Evolutionary conservation across 495 filamentous ascomycete species (phyloP).

Genomic region (Penicillium chermesinum): DNA sequence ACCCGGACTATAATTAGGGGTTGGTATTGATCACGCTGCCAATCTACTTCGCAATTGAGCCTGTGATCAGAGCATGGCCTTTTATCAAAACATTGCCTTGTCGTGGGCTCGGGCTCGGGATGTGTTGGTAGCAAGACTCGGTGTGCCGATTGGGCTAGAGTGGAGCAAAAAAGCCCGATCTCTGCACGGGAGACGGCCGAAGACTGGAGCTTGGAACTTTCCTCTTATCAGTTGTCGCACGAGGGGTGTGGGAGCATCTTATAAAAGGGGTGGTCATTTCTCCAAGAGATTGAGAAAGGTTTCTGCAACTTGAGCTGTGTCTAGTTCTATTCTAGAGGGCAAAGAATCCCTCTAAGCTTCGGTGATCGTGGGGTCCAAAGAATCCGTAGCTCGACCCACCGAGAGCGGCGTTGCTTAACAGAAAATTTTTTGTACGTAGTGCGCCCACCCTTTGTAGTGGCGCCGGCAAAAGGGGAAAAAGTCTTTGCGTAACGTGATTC

Average conservation of each 20-base stretch:
- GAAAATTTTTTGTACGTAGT: neutral
- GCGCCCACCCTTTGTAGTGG: slow-evolving; percentile 1
- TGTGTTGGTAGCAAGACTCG: slow-evolving; percentile 12
- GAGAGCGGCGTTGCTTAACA: neutral
- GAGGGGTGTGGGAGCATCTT: neutral
- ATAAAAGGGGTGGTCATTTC: neutral
- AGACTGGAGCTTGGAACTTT: neutral
- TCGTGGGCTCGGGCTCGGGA: slow-evolving; percentile 20
- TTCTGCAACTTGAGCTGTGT: neutral
- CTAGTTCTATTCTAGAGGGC: too few species aligned
- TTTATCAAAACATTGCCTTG: too few species aligned
- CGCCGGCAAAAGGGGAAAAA: neutral
- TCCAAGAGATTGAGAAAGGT: neutral
- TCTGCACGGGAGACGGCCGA: slow-evolving; percentile 22
- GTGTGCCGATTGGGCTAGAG: slow-evolving; percentile 26
- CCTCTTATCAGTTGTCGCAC: slow-evolving; percentile 11
- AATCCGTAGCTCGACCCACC: neutral
- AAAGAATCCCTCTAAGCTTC: too few species aligned
- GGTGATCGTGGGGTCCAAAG: too few species aligned
- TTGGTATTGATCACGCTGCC: too few species aligned
- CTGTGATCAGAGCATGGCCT: too few species aligned
- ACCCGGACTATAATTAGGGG: too few species aligned
- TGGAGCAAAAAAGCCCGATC: slow-evolving; percentile 22
- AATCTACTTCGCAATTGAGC: too few species aligned
- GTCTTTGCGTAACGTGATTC: neutral